These are phyloP conservation scores for Leccinum subrobustum DNA, from an alignment of 1,284 basidiomycete species.

Conservation along the genomic window DNA sequence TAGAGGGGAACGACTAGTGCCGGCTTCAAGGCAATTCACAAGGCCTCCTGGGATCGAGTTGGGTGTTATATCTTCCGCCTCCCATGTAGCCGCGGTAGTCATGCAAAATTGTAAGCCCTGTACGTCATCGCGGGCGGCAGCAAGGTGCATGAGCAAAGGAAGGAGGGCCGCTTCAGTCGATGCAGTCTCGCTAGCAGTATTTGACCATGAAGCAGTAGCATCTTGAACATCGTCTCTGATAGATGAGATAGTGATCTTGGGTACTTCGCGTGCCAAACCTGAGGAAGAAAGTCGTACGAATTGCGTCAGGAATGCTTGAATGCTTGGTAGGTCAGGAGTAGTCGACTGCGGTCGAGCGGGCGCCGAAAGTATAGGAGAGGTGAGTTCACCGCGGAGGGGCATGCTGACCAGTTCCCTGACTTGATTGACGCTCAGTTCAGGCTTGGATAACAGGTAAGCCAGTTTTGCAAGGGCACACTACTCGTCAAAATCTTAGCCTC, in stretches of 20 bases:
- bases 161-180: conserved; percentile 67
- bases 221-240: conserved; percentile 41
- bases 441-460: conserved; percentile 85
- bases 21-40: conserved; percentile 66
- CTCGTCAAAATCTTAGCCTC: conserved; percentile 10
- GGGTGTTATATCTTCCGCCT: conserved; percentile 26
- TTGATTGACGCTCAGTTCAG: conserved; percentile 65
- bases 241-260: conserved; percentile 45
- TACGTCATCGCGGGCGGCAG: conserved; percentile 66
- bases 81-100: conserved; percentile 28
- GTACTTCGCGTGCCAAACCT: conserved; percentile 35
- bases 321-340: conserved; percentile 54
- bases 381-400: conserved; percentile 87
- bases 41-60: conserved; percentile 57
- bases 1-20: conserved; percentile 73
- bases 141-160: conserved; percentile 76
- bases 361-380: conserved; percentile 43
- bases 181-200: conserved; percentile 70
- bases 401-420: conserved; percentile 76
- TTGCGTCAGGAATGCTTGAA: conserved; percentile 63
- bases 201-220: conserved; percentile 69
- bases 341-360: conserved; percentile 44
- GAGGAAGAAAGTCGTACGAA: conserved; percentile 61
- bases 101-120: conserved; percentile 63
- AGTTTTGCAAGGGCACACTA: conserved; percentile 88